Percentiles rank a stretch among this genome's conserved stretches.
Conservation (phyloP, 148 eudicot species). For the Pouteria glomerata region DNA sequence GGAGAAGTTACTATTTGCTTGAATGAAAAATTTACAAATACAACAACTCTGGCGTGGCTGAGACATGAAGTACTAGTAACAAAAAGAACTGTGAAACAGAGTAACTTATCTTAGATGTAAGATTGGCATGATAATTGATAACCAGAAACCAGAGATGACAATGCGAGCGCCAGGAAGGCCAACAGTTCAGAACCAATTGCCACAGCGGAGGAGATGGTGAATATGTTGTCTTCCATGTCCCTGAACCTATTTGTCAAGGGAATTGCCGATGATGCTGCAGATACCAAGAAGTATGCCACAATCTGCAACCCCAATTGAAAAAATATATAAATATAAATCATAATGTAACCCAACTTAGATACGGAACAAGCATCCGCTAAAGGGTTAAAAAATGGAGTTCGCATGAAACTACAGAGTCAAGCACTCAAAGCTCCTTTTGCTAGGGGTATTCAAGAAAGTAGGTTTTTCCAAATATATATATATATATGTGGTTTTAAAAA, state of each 20-base stretch:
- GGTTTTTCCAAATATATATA: too few relatives aligned
- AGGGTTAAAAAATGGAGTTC: too few relatives aligned
- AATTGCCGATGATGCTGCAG: constrained; percentile 71
- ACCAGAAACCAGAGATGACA: constrained; percentile 59
- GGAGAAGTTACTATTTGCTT: too few relatives aligned
- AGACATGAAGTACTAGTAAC: too few relatives aligned
- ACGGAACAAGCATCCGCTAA: neutral
- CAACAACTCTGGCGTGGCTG: too few relatives aligned
- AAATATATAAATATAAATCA: neutral
- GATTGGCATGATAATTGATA: constrained; percentile 62
- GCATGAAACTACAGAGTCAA: too few relatives aligned
- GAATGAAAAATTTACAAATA: too few relatives aligned
- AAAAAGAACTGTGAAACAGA: too few relatives aligned
- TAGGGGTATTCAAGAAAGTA: too few relatives aligned
- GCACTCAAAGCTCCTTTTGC: too few relatives aligned
- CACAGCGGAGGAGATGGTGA: constrained; percentile 64
- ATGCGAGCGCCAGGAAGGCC: constrained; percentile 55
- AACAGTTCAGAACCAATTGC: constrained; percentile 74
- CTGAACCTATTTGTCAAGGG: constrained; percentile 72
- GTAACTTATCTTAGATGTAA: constrained; percentile 29
- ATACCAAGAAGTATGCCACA: constrained; percentile 57
- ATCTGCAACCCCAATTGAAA: constrained; percentile 33
- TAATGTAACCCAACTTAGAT: neutral
- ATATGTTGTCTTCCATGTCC: constrained; percentile 51
- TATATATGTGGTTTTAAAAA: too few relatives aligned